Base-by-base conservation (phyloP, 2,329 filamentous ascomycete genomes). In the Microascus cirrosus region DNA sequence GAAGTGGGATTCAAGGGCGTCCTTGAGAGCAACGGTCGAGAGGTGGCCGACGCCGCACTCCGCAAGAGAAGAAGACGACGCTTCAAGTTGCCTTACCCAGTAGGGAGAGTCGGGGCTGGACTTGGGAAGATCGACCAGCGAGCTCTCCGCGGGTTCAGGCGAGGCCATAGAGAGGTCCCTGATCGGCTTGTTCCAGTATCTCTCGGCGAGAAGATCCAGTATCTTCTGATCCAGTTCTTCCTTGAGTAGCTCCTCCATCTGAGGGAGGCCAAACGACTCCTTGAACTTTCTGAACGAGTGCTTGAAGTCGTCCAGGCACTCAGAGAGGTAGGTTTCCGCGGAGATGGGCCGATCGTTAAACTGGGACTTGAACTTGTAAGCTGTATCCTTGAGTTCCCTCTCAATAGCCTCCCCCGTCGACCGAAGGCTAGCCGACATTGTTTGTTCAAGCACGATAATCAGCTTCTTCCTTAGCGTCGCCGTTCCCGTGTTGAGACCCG, bases 321-420 rank as follows among this genome's bases (percentile, higher is more conserved):
- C 94, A 1, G 94, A 94, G 45, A 99, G 81, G 68, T 99, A 99
- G 3, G 93, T 96, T 69, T 99, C 94, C 1, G 94, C 94, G 55
- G 90, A 96, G 39, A 99, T 77, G 1, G 93, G 90, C 7, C 94
- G 85, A 69, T 99, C 94, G 67, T 99, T 99, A 74, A 99, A 99
- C 70, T 99, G 95, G 5, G 99, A 94, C 70, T 99, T 99, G 79
- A 96, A 99, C 71, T 99, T 93, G 68, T 99, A 99, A 0, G 90
- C 93, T 2, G 94, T 92, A 72, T 99, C 94, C 66, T 96, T 93
- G 0, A 99, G 82, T 70, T 99, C 94, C 69, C 96, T 90, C 61
- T 87, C 87, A 63, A 99, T 96, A 11, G 91, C 90, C 67, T 96
- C 90, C 64, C 89, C 89, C 3, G 94, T 99, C 58, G 84, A 85